A percentile compares a stretch with the other conserved stretches of the same genome.
phyloP scores from a whole-genome alignment of 2,329 filamentous ascomycete species.

The Cytospora schulzeri region DNA sequence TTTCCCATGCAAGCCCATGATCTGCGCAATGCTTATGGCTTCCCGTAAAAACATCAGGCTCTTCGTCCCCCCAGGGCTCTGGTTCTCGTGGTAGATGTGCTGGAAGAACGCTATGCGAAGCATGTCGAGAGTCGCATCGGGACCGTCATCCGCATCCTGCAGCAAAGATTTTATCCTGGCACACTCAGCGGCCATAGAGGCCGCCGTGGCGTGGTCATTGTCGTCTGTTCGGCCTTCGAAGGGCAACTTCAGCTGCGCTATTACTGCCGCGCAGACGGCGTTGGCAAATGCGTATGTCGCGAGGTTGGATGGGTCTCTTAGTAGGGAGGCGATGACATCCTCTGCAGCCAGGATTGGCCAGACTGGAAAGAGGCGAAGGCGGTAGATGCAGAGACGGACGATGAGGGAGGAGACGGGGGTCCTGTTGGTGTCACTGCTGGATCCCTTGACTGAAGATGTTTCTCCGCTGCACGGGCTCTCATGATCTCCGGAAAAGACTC shows the following conservation, averaged over 20 bases:
- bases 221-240: constrained; percentile 34
- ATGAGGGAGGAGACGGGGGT: constrained; percentile 33
- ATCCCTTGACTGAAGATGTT: background rate
- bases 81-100: constrained; percentile 55
- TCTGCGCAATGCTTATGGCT: constrained; percentile 54
- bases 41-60: constrained; percentile 53
- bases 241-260: constrained; percentile 50
- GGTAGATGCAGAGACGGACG: constrained; percentile 47
- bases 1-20: constrained; percentile 49
- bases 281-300: constrained; percentile 46
- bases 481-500: constrained; percentile 7
- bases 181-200: constrained; percentile 41
- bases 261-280: constrained; percentile 50
- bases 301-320: constrained; percentile 37
- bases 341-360: constrained; percentile 54
- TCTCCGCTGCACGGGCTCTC: constrained; percentile 9
- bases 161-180: constrained; percentile 34
- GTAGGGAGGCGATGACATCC: constrained; percentile 43
- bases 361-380: constrained; percentile 52
- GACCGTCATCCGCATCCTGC: constrained; percentile 31
- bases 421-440: constrained; percentile 13
- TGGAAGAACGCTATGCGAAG: constrained; percentile 53
- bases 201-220: constrained; percentile 37
- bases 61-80: constrained; percentile 46
- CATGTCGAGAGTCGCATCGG: constrained; percentile 42